phyloP scores from a whole-genome alignment of 177 flowering plant genomes.

The Tripterygium wilfordii region DNA sequence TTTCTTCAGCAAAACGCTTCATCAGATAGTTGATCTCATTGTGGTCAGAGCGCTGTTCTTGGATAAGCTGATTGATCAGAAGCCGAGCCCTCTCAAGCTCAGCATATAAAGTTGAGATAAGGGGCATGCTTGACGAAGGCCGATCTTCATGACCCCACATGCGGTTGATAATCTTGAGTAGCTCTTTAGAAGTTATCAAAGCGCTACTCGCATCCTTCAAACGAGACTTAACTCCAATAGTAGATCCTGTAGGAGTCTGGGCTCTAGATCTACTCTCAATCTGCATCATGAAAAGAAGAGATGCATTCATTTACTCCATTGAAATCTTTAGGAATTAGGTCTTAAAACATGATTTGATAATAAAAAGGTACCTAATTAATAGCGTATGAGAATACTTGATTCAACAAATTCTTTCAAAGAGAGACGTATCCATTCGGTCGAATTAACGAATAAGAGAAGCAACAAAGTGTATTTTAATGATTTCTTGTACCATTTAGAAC shows the following conservation, averaged over 20 bases:
- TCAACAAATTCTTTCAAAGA: no score
- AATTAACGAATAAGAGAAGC: neutral
- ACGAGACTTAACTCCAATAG: constrained; percentile 40
- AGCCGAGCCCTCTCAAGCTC: constrained; percentile 84
- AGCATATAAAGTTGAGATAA: constrained; percentile 68
- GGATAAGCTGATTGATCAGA: constrained; percentile 70
- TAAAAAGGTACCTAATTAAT: no score
- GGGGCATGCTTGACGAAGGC: constrained; percentile 65
- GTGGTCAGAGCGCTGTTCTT: constrained; percentile 58
- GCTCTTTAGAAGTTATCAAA: constrained; percentile 72
- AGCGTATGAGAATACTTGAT: neutral
- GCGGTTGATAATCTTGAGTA: constrained; percentile 54
- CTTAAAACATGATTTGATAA: no score
- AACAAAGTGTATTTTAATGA: neutral
- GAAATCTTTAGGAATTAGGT: no score
- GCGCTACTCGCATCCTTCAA: constrained; percentile 76
- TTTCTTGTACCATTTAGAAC: no score
- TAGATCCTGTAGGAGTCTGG: constrained; percentile 45
- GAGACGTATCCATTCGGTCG: no score
- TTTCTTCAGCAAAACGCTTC: constrained; percentile 83
- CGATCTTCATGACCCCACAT: constrained; percentile 48
- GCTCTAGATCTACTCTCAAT: constrained; percentile 63
- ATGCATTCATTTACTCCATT: neutral
- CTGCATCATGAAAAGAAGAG: constrained; percentile 26
- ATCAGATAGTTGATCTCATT: constrained; percentile 55